A percentile compares a stretch with the other conserved stretches of the same genome.
phyloP scores from a whole-genome alignment of 1,284 basidiomycete genomes.

The Phenoliferia sp. region DNA sequence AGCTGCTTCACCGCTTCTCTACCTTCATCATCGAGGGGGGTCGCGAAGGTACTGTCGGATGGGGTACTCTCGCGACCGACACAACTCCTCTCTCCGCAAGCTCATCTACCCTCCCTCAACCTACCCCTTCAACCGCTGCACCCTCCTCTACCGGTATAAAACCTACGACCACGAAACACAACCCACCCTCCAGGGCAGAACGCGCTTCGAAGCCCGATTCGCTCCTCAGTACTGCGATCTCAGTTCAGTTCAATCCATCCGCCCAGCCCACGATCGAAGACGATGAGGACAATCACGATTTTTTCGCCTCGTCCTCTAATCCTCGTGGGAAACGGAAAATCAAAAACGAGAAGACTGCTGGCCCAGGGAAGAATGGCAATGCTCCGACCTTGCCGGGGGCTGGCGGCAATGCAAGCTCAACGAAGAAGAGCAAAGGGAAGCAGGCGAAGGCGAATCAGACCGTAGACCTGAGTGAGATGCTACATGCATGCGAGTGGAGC shows the following conservation, averaged over 20 bases:
- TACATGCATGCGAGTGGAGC: conserved; percentile 38
- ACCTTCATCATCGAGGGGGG: conserved; percentile 58
- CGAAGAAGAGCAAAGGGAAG: conserved; percentile 13
- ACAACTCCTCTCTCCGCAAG: conserved; percentile 5
- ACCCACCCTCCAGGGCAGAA: conserved; percentile 1
- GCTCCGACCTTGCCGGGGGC: background rate
- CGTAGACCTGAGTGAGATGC: conserved; percentile 36
- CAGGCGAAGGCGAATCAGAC: background rate
- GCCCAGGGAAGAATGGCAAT: conserved; percentile 4
- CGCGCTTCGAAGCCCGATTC: conserved; percentile 17
- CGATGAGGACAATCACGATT: conserved; percentile 2
- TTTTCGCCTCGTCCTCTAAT: conserved; percentile 27
- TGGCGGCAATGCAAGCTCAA: conserved; percentile 1
- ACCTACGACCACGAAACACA: background rate
- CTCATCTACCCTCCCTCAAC: background rate
- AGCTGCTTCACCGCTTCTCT: conserved; percentile 69
- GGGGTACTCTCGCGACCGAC: conserved; percentile 12
- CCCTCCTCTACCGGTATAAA: background rate
- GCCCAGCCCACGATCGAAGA: conserved; percentile 46
- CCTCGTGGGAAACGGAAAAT: conserved; percentile 14
- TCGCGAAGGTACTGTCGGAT: conserved; percentile 39
- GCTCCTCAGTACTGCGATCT: conserved; percentile 17
- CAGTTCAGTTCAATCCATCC: conserved; percentile 50
- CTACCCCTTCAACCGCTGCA: too few species aligned
- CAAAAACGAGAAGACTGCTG: conserved; percentile 45